Percentiles rank a stretch among this genome's conserved stretches.
phyloP scores from a whole-genome alignment of 352 stramenopile genomes.

The Globisporangium orthogonon region DNA sequence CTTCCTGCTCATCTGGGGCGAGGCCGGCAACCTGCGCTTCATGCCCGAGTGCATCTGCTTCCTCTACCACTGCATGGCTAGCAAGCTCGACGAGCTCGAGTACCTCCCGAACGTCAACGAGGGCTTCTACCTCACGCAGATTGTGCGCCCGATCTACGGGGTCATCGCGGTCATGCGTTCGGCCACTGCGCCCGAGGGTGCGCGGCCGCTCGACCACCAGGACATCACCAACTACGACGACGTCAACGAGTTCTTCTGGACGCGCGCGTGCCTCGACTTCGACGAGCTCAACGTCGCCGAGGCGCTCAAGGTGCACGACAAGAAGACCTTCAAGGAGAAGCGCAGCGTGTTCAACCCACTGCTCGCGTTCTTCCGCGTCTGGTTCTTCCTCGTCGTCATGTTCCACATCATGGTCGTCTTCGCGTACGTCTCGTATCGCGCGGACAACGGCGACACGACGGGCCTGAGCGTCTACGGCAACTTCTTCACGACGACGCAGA shows the following conservation, averaged over 20 bases:
- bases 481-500: constrained; percentile 43
- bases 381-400: constrained; percentile 73
- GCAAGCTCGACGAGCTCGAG: constrained; percentile 30
- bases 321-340: constrained; percentile 88
- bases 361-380: constrained; percentile 78
- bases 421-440: constrained; percentile 65
- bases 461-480: constrained; percentile 60
- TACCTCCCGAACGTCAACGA: constrained; percentile 41
- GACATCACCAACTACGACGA: constrained; percentile 87
- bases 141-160: constrained; percentile 73
- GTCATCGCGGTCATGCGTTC: constrained; percentile 74
- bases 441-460: constrained; percentile 31
- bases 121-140: constrained; percentile 55
- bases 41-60: constrained; percentile 90
- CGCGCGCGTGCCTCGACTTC: constrained; percentile 46
- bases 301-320: constrained; percentile 47
- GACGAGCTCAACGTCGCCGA: constrained; percentile 64
- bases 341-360: constrained; percentile 82
- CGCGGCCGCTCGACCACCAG: constrained; percentile 63
- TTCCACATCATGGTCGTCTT: constrained; percentile 68
- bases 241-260: constrained; percentile 89
- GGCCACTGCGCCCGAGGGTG: constrained; percentile 25
- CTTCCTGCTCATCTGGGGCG: constrained; percentile 80
- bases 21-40: constrained; percentile 80
- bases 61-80: constrained; percentile 49